Percentiles rank a stretch among this genome's conserved stretches.
Conservation (phyloP, 352 stramenopile genomes). For the Pilasporangium apinafurcum region DNA sequence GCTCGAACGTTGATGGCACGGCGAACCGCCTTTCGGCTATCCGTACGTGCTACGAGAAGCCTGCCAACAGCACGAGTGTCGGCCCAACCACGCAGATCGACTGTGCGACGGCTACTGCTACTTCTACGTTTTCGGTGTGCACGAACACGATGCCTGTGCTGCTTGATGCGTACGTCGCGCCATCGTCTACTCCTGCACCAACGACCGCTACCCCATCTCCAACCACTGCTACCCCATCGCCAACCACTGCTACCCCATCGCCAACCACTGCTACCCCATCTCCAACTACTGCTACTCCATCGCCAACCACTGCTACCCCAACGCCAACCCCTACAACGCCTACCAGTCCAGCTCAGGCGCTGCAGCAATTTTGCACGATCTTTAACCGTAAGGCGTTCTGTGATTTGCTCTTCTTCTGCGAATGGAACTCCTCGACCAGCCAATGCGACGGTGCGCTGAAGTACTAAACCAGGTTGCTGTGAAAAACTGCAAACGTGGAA, state of each 20-base stretch:
- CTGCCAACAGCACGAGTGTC: slow-evolving; percentile 17
- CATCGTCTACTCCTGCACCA: slow-evolving; percentile 1
- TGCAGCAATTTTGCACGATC: too few species aligned
- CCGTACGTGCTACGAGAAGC: slow-evolving; percentile 21
- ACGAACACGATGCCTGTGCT: slow-evolving; percentile 30
- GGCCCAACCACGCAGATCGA: slow-evolving; percentile 42
- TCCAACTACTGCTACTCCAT: not conserved
- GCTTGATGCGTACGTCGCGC: slow-evolving; percentile 34
- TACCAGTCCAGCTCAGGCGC: not conserved
- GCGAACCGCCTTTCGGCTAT: slow-evolving; percentile 15
- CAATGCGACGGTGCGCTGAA: too few species aligned
- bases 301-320: not conserved
- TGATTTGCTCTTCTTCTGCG: too few species aligned
- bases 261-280: too few species aligned
- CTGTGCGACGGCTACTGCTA: slow-evolving; percentile 31
- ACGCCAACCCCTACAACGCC: not conserved
- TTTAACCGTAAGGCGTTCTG: too few species aligned
- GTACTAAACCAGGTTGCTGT: too few species aligned
- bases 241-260: slow-evolving; percentile 4
- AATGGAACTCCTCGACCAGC: too few species aligned
- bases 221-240: slow-evolving; percentile 1
- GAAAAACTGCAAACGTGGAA: too few species aligned
- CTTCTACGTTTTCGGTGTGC: slow-evolving; percentile 45
- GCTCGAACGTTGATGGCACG: slow-evolving; percentile 10
- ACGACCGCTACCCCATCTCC: slow-evolving; percentile 1